Base-by-base conservation (phyloP, 495 filamentous ascomycete species). In the Pseudomonodictys pantanalensis region DNA sequence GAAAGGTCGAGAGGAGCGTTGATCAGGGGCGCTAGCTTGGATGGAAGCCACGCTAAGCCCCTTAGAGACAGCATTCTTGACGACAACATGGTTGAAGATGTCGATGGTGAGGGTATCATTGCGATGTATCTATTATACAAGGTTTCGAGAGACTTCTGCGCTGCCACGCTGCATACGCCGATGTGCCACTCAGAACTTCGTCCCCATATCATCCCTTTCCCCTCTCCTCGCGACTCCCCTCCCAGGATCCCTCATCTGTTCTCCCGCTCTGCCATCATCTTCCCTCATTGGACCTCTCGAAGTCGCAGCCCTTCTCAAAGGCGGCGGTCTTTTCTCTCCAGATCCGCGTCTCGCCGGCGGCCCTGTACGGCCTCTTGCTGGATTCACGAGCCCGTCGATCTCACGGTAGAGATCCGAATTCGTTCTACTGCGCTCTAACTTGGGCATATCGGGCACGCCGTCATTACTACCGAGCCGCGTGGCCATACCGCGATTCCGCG, bases 361-460 rank as follows among this genome's bases (percentile, higher is more conserved):
- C 20, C 38, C 38, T 15, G 3, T 18, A 12, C 20, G 12, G 4
- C 38, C 15, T 41, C 12, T 41, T 22, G 12, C 18, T 1, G 50
- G 43, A 10, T 42, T 45, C 0, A 62, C 22, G 1, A 62, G 47
- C 30, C 56, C 44, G 15, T 62, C 58, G 17, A 62, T 32, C 35
- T 62, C 58, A 3, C 58, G 51, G 25, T 50, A 56, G 2, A 62
- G 51, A 44, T 35, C 51, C 10, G 58, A 62, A 43, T 10, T 56
- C 18, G 43, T 62, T 25, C 43, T 53, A 15, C 12, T 15, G 38
- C 18, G 15, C 32, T 49, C 44, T 3, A 5, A 17, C 6, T 15
- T 4, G 8, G 20, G 38, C 2, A 15, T 23, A n/a, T 29, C 20
- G n/a, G 45, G 4, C 6, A 43, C 4, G 1, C 17, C 11, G 22